Percentiles rank a stretch among this genome's conserved stretches.
phyloP scores from a whole-genome alignment of 495 filamentous ascomycete species.

The Aspergillus incahuasiensis region DNA sequence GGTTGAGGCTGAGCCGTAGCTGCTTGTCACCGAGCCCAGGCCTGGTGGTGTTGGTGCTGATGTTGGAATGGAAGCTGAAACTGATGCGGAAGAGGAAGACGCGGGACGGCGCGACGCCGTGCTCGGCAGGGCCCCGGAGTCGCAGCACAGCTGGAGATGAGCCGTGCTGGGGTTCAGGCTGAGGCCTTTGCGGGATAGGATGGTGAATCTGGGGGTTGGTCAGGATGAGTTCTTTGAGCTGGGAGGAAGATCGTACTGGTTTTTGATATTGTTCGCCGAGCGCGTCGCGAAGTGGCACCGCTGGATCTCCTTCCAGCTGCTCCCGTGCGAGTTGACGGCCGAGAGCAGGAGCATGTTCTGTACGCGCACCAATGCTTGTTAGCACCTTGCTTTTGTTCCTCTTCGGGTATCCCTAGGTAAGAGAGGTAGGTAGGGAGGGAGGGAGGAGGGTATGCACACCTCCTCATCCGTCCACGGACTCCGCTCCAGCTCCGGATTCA shows the following conservation, averaged over 20 bases:
- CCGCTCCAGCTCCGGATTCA: constrained; percentile 11
- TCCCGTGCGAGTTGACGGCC: constrained; percentile 4
- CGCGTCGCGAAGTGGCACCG: constrained; percentile 10
- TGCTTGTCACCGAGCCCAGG: too few relatives aligned
- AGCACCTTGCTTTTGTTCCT: not conserved
- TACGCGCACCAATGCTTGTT: too few relatives aligned
- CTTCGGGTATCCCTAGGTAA: not conserved
- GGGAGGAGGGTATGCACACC: constrained; percentile 1
- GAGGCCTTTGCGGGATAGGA: constrained; percentile 1
- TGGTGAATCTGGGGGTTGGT: constrained; percentile 5
- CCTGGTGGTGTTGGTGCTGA: not conserved
- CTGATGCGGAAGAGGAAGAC: not conserved
- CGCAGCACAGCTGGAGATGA: not conserved
- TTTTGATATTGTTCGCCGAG: constrained; percentile 14
- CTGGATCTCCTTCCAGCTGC: constrained; percentile 15
- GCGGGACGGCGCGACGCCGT: not conserved
- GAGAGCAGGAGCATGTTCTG: constrained; percentile 7
- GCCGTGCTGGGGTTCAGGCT: too few relatives aligned
- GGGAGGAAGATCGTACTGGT: constrained; percentile 2
- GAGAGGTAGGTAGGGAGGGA: too few relatives aligned
- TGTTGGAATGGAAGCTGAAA: not conserved
- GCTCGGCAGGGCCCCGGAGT: not conserved
- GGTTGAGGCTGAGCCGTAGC: not conserved
- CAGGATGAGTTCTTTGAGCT: not conserved
- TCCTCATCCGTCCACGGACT: constrained; percentile 12